Conservation (phyloP, 2,329 filamentous ascomycete genomes). For the Neonectria sp. region DNA sequence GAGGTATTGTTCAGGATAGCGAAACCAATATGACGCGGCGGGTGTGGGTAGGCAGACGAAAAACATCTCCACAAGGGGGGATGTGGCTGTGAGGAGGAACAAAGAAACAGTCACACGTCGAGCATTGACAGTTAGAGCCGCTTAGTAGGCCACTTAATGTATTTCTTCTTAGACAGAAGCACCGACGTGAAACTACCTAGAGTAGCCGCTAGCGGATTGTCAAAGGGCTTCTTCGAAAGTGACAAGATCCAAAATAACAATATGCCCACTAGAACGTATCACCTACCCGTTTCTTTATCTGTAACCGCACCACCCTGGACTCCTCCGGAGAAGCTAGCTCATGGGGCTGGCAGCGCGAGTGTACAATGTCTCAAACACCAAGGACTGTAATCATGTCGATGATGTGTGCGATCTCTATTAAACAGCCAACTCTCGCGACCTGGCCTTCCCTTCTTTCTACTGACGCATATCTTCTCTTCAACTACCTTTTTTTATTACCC, state of each 20-base stretch:
- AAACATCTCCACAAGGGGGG: too few relatives aligned
- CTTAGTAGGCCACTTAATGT: not conserved
- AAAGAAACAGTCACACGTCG: too few relatives aligned
- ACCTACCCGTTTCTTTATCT: not conserved
- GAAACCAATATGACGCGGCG: too few relatives aligned
- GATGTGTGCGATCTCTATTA: not conserved
- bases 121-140: too few relatives aligned
- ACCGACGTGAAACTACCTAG: not conserved
- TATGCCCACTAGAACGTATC: not conserved
- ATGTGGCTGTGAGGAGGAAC: too few relatives aligned
- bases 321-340: too few relatives aligned
- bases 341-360: too few relatives aligned
- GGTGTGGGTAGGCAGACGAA: too few relatives aligned
- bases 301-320: too few relatives aligned
- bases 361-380: too few relatives aligned
- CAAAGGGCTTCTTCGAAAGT: not conserved
- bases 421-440: not conserved
- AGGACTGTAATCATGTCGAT: not conserved
- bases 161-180: not conserved
- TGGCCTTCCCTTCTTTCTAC: not conserved
- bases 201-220: not conserved
- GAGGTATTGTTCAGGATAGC: too few relatives aligned
- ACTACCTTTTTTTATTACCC: not conserved
- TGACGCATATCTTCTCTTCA: not conserved
- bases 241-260: not conserved